Evolutionary conservation across 2,329 filamentous ascomycete species (phyloP).

Genomic region (Diaporthe batatas): DNA sequence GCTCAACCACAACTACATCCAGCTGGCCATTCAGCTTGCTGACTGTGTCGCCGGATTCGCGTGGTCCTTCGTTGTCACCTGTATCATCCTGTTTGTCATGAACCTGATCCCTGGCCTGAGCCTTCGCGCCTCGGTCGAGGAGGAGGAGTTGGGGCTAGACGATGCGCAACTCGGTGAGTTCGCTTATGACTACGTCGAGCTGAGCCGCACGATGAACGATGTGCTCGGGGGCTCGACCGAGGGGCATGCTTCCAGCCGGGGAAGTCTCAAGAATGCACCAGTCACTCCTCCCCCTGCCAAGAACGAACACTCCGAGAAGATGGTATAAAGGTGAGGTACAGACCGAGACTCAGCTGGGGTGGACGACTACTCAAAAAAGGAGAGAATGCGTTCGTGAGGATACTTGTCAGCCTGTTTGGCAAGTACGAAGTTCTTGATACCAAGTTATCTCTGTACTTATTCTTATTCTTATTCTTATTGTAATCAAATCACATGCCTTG

Average conservation of each 20-base stretch:
- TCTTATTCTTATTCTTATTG: background rate
- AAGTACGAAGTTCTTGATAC: background rate
- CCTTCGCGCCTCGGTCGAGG: slow-evolving; percentile 75
- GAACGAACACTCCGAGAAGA: slow-evolving; percentile 34
- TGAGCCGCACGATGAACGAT: slow-evolving; percentile 72
- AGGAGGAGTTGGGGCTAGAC: slow-evolving; percentile 78
- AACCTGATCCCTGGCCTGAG: slow-evolving; percentile 79
- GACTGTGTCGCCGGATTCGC: slow-evolving; percentile 74
- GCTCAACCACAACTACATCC: slow-evolving; percentile 78
- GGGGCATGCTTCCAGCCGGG: slow-evolving; percentile 41
- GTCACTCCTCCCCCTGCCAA: slow-evolving; percentile 14
- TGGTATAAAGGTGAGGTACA: background rate
- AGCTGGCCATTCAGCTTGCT: slow-evolving; percentile 79
- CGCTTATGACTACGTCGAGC: slow-evolving; percentile 86
- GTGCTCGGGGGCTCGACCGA: slow-evolving; percentile 39
- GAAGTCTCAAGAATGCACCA: slow-evolving; percentile 43
- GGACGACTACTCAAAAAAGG: background rate
- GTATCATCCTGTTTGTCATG: slow-evolving; percentile 77
- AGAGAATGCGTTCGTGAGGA: background rate
- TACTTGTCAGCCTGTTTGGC: background rate
- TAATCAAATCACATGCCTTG: background rate
- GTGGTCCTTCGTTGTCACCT: slow-evolving; percentile 77
- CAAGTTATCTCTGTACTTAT: slow-evolving; percentile 20
- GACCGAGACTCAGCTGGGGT: background rate
- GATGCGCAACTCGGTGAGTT: slow-evolving; percentile 86